These are phyloP conservation scores for Hymenotorrendiella dingleyae DNA, from an alignment of 2,329 filamentous ascomycete species.

Conservation along the genomic window DNA sequence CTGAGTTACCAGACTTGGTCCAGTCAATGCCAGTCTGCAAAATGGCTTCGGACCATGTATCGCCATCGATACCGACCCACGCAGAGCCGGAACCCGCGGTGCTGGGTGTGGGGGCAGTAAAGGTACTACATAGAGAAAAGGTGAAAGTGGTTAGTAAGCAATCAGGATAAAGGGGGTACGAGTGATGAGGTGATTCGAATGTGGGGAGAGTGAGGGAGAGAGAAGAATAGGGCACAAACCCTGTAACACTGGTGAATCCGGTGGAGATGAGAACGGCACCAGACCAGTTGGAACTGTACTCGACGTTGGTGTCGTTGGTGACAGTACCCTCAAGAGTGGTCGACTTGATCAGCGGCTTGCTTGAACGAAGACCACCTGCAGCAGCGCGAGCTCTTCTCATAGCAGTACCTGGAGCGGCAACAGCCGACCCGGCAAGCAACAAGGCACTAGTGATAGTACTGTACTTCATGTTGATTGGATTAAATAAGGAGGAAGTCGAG, in stretches of 20 bases:
- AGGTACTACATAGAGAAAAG: conserved; percentile 35
- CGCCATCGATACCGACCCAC: conserved; percentile 58
- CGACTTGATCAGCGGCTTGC: conserved; percentile 26
- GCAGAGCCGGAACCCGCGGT: conserved; percentile 43
- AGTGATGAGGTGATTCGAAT: too few relatives aligned
- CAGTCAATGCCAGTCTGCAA: conserved; percentile 54
- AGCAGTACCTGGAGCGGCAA: conserved; percentile 41
- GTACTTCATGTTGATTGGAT: conserved; percentile 43
- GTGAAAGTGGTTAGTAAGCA: background rate
- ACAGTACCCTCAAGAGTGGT: conserved; percentile 29
- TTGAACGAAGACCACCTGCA: too few relatives aligned
- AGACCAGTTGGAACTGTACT: conserved; percentile 54
- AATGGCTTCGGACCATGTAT: conserved; percentile 48
- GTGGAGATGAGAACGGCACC: conserved; percentile 47
- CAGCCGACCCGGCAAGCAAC: conserved; percentile 36
- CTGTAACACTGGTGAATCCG: conserved; percentile 47
- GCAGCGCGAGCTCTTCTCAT: conserved; percentile 31
- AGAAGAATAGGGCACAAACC: background rate
- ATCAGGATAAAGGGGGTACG: too few relatives aligned
- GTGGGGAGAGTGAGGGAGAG: too few relatives aligned
- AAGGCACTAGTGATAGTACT: conserved; percentile 32
- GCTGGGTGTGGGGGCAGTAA: conserved; percentile 47
- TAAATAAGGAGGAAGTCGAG: background rate
- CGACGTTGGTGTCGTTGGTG: conserved; percentile 37
- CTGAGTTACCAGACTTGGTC: conserved; percentile 36